Evolutionary conservation across 75 land plant genomes (phyloP).

Genomic region (Pseudotsuga menziesii): DNA sequence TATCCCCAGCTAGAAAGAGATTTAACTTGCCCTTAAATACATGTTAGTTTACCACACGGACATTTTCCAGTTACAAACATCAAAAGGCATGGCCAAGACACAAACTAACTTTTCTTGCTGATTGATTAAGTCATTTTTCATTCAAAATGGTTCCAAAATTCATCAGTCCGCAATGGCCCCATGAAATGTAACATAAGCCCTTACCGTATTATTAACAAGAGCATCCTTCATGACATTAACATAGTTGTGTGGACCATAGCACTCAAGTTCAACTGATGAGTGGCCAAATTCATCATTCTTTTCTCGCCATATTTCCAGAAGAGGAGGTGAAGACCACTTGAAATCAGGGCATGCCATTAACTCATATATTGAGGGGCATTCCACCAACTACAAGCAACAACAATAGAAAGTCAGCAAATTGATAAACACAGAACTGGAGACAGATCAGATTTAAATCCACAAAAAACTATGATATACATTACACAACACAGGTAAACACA

Average conservation of each 20-base stretch:
- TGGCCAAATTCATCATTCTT: slow-evolving; percentile 36
- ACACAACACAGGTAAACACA: neutral
- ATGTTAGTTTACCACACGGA: neutral
- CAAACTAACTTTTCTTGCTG: neutral
- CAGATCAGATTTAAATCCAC: neutral
- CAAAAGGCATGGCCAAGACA: slow-evolving; percentile 1
- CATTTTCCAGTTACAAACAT: neutral
- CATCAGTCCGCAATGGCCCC: neutral
- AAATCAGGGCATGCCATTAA: slow-evolving; percentile 77
- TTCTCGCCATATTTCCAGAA: slow-evolving; percentile 76
- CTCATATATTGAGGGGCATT: slow-evolving; percentile 97
- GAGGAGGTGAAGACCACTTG: slow-evolving; percentile 64
- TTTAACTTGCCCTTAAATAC: neutral
- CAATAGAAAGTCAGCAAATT: slow-evolving; percentile 4
- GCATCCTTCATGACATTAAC: slow-evolving; percentile 58
- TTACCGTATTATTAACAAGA: slow-evolving; percentile 67
- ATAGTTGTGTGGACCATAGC: slow-evolving; percentile 46
- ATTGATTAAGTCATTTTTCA: neutral
- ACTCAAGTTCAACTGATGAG: slow-evolving; percentile 40
- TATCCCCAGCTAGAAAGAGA: neutral
- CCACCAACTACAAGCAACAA: slow-evolving; percentile 70
- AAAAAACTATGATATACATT: slow-evolving; percentile 2
- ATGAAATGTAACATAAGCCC: slow-evolving; percentile 1
- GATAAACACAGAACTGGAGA: neutral
- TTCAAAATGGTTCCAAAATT: neutral